Evolutionary conservation across 257 asterid species (phyloP), one percentile per base, ranked within the genome.

Genomic region (Fraxinus anomala): DNA sequence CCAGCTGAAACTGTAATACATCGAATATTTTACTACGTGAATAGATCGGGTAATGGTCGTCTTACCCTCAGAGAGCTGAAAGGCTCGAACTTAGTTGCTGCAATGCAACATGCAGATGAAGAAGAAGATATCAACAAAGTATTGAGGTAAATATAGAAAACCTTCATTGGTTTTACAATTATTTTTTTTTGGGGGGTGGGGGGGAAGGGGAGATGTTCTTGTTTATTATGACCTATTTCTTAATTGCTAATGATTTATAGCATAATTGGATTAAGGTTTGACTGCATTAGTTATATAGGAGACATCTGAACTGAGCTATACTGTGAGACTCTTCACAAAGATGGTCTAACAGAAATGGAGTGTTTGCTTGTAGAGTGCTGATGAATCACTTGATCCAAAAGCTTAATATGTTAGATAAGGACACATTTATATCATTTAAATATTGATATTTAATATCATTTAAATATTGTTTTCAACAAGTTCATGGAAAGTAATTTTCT

Each of bases 91-190:
- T 91, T 96, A 83, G 85, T 93, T 81, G 83, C 90, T 81, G 97
- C 97, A 70, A 93, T 96, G 99, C 98, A 92, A 87, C 97, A 96
- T 86, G 99, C 96, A 56, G 99, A 96, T 83, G 99, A 96, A 82
- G 99, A 96, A 87, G 99, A 96, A 86, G 99, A 96, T 85, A 93
- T 96, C 73, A 96, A 96, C 90, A 93, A 96, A 90, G 98, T 96
- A 74, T 85, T 96, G 89, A 87, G 99, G 99, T 93, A 87, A 81
- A 83, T 63, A 42, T 47, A 12, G 33, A 23, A 70, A 75, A 70
- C 80, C 34, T 69, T 65, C 16, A 21, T 70, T 73, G 80, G 42
- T 61, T 51, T 68, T 67, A 31, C 44, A 26, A 26, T 26, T 26
- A 77, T 34, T 82, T 26, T 26, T 26, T 26, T 26, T 28, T 28